Evolutionary conservation across 129 eudicot genomes (phyloP).

Genomic region (Rutidosis leptorrhynchoides): DNA sequence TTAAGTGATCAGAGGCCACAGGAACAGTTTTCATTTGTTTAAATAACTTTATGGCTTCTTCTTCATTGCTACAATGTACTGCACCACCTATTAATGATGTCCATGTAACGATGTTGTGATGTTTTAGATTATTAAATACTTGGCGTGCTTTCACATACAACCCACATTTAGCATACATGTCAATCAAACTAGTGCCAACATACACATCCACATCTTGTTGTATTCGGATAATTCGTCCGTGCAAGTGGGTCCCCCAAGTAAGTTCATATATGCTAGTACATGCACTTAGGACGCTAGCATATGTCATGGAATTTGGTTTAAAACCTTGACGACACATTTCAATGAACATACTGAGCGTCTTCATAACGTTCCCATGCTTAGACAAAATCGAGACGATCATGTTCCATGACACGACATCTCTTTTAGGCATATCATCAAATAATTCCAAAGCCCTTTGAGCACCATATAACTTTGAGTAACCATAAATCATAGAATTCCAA

Average conservation of each 20-base stretch:
- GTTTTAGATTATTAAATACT: conserved; percentile 38
- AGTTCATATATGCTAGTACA: conserved; percentile 35
- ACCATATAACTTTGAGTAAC: conserved; percentile 40
- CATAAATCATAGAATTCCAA: conserved; percentile 51
- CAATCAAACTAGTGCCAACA: conserved; percentile 47
- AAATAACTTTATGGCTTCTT: conserved; percentile 45
- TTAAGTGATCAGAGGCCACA: conserved; percentile 40
- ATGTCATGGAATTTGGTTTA: conserved; percentile 46
- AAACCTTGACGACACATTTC: conserved; percentile 49
- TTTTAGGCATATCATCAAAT: conserved; percentile 44
- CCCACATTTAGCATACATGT: conserved; percentile 60
- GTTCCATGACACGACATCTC: conserved; percentile 54
- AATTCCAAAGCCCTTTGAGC: conserved; percentile 36
- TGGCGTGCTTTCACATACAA: conserved; percentile 30
- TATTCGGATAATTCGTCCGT: conserved; percentile 42
- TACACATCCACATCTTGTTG: conserved; percentile 40
- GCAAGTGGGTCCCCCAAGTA: conserved; percentile 46
- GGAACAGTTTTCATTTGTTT: conserved; percentile 42
- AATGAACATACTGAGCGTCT: conserved; percentile 40
- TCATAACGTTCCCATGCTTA: conserved; percentile 31
- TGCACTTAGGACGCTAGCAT: conserved; percentile 52
- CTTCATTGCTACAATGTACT: conserved; percentile 38
- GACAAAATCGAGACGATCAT: conserved; percentile 52
- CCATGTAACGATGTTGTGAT: conserved; percentile 46
- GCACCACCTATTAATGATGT: conserved; percentile 49